phyloP scores from a whole-genome alignment of 2,329 filamentous ascomycete genomes.

The Botrytis sinoallii region DNA sequence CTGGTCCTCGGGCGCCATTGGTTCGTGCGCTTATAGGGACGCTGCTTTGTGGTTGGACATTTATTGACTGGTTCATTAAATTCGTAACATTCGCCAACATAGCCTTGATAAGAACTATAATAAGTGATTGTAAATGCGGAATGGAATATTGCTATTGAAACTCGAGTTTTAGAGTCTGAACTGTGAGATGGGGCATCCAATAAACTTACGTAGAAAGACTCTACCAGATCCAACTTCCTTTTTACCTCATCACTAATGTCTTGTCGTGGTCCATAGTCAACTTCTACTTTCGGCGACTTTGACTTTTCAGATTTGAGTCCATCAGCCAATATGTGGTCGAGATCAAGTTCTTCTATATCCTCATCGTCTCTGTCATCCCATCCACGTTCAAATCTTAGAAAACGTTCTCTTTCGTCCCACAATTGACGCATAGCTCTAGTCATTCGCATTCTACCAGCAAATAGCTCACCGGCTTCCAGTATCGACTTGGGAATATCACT shows the following conservation, averaged over 20 bases:
- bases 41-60: constrained; percentile 26
- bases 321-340: constrained; percentile 44
- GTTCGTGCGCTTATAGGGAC: constrained; percentile 32
- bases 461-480: constrained; percentile 88
- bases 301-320: constrained; percentile 42
- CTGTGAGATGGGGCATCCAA: background rate
- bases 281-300: constrained; percentile 41
- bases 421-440: constrained; percentile 87
- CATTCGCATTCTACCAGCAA: constrained; percentile 85
- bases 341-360: constrained; percentile 42
- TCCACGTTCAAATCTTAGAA: constrained; percentile 87
- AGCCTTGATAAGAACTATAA: constrained; percentile 88
- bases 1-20: constrained; percentile 30
- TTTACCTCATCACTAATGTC: constrained; percentile 54
- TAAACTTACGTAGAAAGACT: constrained; percentile 76
- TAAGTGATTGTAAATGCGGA: constrained; percentile 84
- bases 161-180: constrained; percentile 36
- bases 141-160: constrained; percentile 63
- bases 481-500: constrained; percentile 92
- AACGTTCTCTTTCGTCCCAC: constrained; percentile 90
- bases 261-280: constrained; percentile 51
- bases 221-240: constrained; percentile 68
- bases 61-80: constrained; percentile 61
- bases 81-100: constrained; percentile 84
- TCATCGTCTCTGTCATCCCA: constrained; percentile 59